These are phyloP conservation scores for Capsicum pubescens DNA, from an alignment of 257 asterid species.

Conservation along the genomic window DNA sequence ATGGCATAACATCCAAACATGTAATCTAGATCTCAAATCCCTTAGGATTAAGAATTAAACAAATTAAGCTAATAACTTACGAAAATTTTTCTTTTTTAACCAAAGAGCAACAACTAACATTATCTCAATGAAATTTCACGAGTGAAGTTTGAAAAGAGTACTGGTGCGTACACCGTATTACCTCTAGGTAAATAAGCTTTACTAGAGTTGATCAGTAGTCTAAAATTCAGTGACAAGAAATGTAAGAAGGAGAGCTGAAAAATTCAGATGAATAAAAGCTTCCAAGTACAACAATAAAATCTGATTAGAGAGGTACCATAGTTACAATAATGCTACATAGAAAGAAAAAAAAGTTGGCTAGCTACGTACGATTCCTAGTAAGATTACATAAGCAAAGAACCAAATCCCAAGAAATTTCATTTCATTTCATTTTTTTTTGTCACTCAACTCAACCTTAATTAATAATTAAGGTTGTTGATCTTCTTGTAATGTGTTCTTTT, in stretches of 20 bases:
- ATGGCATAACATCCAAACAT: neutral
- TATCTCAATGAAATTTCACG: no score
- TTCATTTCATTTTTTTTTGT: neutral
- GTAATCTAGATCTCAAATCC: neutral
- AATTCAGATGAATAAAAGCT: constrained; percentile 16
- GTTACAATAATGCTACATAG: constrained; percentile 23
- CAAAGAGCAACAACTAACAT: neutral
- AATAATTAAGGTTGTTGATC: constrained; percentile 22
- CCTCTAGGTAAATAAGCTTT: no score
- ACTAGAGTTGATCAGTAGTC: neutral
- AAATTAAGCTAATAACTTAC: neutral
- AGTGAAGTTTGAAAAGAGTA: no score
- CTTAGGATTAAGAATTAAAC: neutral
- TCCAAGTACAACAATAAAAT: constrained; percentile 11
- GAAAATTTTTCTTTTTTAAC: neutral
- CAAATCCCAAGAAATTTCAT: constrained; percentile 25
- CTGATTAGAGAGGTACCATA: constrained; percentile 6
- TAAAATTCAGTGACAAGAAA: neutral
- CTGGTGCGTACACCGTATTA: no score
- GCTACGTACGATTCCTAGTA: constrained; percentile 24
- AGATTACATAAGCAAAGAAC: constrained; percentile 9
- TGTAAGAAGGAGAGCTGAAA: neutral
- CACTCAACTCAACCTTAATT: neutral
- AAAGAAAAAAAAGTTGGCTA: neutral
- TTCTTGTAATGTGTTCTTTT: constrained; percentile 37